Conservation (phyloP, 257 asterid genomes). For the Osmanthus fragrans region DNA sequence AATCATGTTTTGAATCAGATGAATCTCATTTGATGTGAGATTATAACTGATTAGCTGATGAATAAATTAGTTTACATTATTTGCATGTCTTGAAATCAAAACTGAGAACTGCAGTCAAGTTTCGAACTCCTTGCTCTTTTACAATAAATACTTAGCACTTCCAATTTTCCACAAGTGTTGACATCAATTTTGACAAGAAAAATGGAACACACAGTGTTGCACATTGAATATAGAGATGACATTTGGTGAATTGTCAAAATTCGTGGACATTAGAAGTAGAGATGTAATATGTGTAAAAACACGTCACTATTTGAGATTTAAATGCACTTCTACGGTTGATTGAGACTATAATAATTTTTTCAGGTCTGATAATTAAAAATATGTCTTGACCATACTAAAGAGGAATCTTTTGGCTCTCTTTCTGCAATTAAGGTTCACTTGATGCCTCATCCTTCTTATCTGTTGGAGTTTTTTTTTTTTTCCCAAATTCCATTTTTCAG, state of each 20-base stretch:
- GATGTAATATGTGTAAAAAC: background rate
- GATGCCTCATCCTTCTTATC: background rate
- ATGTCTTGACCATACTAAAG: background rate
- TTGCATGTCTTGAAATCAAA: constrained; percentile 6
- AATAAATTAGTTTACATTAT: background rate
- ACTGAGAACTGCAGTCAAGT: background rate
- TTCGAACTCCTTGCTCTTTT: background rate
- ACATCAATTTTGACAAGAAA: background rate
- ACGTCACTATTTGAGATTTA: background rate
- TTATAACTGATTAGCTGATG: constrained; percentile 10
- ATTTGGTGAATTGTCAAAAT: background rate
- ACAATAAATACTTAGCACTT: background rate
- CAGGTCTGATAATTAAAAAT: background rate
- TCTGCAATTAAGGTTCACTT: background rate
- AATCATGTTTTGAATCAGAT: background rate
- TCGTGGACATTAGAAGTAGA: background rate
- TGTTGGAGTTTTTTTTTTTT: constrained; percentile 15
- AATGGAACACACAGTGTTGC: background rate
- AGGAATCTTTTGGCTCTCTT: background rate
- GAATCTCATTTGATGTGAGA: background rate
- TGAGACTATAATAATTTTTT: background rate
- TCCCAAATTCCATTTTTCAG: background rate
- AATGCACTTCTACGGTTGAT: background rate
- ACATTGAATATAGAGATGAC: constrained; percentile 1
- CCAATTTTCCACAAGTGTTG: background rate